Evolutionary conservation across 2,329 filamentous ascomycete species (phyloP), one percentile per base, ranked within the genome.

Genomic region (Phaeomoniella chlamydospora): DNA sequence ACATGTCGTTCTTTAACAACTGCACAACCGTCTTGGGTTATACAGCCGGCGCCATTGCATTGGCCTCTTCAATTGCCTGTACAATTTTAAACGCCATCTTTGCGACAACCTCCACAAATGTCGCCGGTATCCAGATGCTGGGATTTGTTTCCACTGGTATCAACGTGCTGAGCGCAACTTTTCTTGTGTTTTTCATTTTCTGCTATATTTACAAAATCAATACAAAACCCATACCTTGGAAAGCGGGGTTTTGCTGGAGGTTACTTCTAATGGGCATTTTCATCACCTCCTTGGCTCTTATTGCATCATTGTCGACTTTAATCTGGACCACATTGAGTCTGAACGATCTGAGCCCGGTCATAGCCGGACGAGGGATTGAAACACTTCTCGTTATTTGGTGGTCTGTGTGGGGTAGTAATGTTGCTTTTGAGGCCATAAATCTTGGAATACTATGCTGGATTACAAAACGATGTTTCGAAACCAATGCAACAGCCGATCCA

Each of bases 61-160:
- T 39, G 19, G 15, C 38, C 29, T 42, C 43, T 17, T 38, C 37
- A 19, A 41, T 43, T 17, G 42, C 36, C 13, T 45, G 39, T 34
- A 39, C 35, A 15, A 33, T 43, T n/a, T 32, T 48, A 3, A 43
- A 45, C 29, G 35, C 45, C 29, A 29, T 45, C 30, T 35, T 47
- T 18, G 47, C 35, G n/a, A 5, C 18, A 15, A n/a, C 19, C 4
- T n/a, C 17, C 14, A 29, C 10, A 10, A 14, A 13, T 10, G 11
- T 46, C 9, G 15, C 35, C 15, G 41, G 37, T 15, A 29, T 45
- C 14, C 39, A 37, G 37, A 37, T 37, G 17, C 37, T 48, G 4
- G 37, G 43, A 9, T 45, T 47, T 33, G 34, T 47, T 31, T 36
- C 41, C 22, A 41, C 47, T 31, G 39, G 26, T 26, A 22, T 45